Evolutionary conservation across 1,284 basidiomycete species (phyloP).

Genomic region (Xerocomus tenax): DNA sequence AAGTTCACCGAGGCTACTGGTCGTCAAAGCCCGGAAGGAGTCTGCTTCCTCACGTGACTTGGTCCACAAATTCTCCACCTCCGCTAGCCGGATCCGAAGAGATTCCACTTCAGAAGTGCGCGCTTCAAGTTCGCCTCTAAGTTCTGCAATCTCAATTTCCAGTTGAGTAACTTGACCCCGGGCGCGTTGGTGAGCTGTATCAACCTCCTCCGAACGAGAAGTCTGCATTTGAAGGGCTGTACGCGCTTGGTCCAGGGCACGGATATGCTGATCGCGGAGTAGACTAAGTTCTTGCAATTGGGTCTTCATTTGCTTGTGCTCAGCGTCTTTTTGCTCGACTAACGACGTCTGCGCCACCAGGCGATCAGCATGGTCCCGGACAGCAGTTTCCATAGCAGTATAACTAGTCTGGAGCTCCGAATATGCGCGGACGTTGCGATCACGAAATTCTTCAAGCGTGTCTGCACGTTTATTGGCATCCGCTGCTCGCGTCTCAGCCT

Average conservation of each 20-base stretch:
- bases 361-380: slow-evolving; percentile 75
- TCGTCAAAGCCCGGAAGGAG: slow-evolving; percentile 74
- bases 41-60: slow-evolving; percentile 87
- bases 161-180: slow-evolving; percentile 60
- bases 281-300: slow-evolving; percentile 66
- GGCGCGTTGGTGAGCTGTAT: slow-evolving; percentile 63
- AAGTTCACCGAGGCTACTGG: slow-evolving; percentile 74
- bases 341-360: slow-evolving; percentile 70
- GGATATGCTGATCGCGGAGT: slow-evolving; percentile 75
- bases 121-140: slow-evolving; percentile 70
- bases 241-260: slow-evolving; percentile 80
- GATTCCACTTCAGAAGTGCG: slow-evolving; percentile 65
- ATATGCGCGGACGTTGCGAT: slow-evolving; percentile 61
- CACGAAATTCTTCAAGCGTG: slow-evolving; percentile 72
- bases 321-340: slow-evolving; percentile 72
- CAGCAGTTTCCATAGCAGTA: slow-evolving; percentile 52
- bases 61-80: slow-evolving; percentile 79
- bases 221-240: slow-evolving; percentile 70
- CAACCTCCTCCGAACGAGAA: slow-evolving; percentile 73
- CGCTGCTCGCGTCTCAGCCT: slow-evolving; percentile 73
- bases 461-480: slow-evolving; percentile 80
- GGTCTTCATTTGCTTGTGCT: slow-evolving; percentile 56
- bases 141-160: slow-evolving; percentile 68
- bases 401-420: slow-evolving; percentile 66
- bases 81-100: slow-evolving; percentile 54